Conservation (phyloP, 495 filamentous ascomycete genomes). For the Haplographium delicatum region DNA sequence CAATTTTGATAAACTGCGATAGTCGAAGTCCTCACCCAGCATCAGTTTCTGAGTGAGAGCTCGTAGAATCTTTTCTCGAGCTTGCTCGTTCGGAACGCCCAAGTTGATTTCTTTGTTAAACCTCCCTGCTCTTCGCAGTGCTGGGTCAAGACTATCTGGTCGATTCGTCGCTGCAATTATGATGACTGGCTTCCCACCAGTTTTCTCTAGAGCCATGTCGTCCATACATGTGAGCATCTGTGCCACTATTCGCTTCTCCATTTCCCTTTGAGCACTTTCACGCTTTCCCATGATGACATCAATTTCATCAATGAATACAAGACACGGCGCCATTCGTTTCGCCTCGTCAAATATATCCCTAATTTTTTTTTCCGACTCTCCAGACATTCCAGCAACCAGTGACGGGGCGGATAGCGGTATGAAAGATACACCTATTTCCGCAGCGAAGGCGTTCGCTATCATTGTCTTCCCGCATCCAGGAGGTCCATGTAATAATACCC, state of each 20-base stretch:
- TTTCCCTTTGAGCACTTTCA: slow-evolving; percentile 90
- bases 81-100: slow-evolving; percentile 83
- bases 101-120: slow-evolving; percentile 95
- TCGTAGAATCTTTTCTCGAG: slow-evolving; percentile 77
- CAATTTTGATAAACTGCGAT: slow-evolving; percentile 72
- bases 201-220: slow-evolving; percentile 73
- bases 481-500: slow-evolving; percentile 85
- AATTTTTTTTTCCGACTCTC: slow-evolving; percentile 92
- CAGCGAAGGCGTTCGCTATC: slow-evolving; percentile 86
- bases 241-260: slow-evolving; percentile 95
- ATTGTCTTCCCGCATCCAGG: slow-evolving; percentile 95
- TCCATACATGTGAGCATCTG: slow-evolving; percentile 89
- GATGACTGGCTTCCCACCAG: slow-evolving; percentile 84
- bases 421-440: slow-evolving; percentile 78
- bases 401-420: slow-evolving; percentile 86
- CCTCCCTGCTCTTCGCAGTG: slow-evolving; percentile 75
- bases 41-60: slow-evolving; percentile 68
- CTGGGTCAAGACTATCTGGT: slow-evolving; percentile 84
- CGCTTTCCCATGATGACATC: slow-evolving; percentile 93
- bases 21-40: slow-evolving; percentile 69
- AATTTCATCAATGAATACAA: slow-evolving; percentile 95
- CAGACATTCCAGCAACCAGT: slow-evolving; percentile 89
- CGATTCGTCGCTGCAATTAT: slow-evolving; percentile 91
- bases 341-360: slow-evolving; percentile 89
- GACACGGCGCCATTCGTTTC: slow-evolving; percentile 77